Evolutionary conservation across 2,329 filamentous ascomycete genomes (phyloP), one percentile per base, ranked within the genome.

Genomic region (Phaeophleospora eucalypticola): DNA sequence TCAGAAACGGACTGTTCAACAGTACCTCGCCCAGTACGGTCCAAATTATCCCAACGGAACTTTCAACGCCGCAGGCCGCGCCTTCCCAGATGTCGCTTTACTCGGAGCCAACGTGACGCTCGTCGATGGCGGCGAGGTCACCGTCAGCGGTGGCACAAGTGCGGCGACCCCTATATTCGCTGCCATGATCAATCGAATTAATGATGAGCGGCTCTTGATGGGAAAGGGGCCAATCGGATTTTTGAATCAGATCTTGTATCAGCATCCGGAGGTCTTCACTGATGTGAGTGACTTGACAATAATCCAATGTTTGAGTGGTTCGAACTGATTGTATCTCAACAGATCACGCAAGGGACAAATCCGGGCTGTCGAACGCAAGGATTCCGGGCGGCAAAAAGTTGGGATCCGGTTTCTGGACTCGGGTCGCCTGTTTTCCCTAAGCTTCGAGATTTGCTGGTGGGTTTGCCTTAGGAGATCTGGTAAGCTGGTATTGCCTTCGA

Each of bases 211-310:
- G 29, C 61, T 82, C 18, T 66, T 70, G 0, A 65, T 63, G 3
- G 75, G 75, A 2, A 72, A 76, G 59, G 61, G 72, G 0, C 38
- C 52, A 2, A 32, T 64, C 1, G 61, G 61, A 0, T 82, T 79
- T 65, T 51, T 82, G 34, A 82, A 83, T 54, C 79, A 79, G 0
- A 80, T 77, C 75, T 57, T 82, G 7, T 82, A 82, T 58, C 67
- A 65, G 14, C 59, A 65, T 38, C 71, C 71, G 2, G 69, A 68
- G 47, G 75, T 67, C 0, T 65, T 80, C 16, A 77, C 68, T 1
- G 78, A 81, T 46, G n/a, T n/a, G n/a, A n/a, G n/a, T n/a, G n/a
- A n/a, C n/a, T n/a, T n/a, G n/a, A n/a, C n/a, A n/a, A 33, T n/a
- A n/a, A n/a, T n/a, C n/a, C n/a, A n/a, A n/a, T n/a, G n/a, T n/a